Evolutionary conservation across 2,329 filamentous ascomycete species (phyloP).

Genomic region (Trichophyton benhamiae): DNA sequence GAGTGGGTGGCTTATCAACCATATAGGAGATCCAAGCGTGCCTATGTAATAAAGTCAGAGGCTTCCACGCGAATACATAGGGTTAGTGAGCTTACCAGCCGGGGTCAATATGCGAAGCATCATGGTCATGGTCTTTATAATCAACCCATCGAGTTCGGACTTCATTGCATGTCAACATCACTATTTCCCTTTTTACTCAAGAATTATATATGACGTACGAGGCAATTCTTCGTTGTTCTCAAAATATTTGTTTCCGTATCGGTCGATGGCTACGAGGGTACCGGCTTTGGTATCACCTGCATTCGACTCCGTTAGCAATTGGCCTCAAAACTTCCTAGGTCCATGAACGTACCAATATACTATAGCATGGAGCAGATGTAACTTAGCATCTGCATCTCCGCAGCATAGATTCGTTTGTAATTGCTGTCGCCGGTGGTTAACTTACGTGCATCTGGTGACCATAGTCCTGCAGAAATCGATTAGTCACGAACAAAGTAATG

Average conservation of each 20-base stretch:
- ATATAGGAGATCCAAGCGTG: conserved; percentile 95
- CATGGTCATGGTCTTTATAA: conserved; percentile 69
- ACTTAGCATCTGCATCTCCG: not conserved
- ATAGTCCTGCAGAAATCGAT: conserved; percentile 55
- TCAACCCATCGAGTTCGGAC: conserved; percentile 96
- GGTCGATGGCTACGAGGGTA: conserved; percentile 69
- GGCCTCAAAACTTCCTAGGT: not conserved
- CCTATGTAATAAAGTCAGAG: conserved; percentile 33
- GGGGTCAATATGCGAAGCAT: conserved; percentile 64
- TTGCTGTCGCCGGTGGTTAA: conserved; percentile 3
- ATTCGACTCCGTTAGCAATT: conserved; percentile 17
- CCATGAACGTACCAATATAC: conserved; percentile 31
- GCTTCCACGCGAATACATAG: not conserved
- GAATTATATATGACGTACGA: conserved; percentile 38
- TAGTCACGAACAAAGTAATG: conserved; percentile 22
- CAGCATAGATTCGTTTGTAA: not conserved
- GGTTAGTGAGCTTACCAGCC: conserved; percentile 52
- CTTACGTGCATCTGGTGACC: conserved; percentile 82
- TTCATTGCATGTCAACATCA: conserved; percentile 26
- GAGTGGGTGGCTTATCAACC: conserved; percentile 71
- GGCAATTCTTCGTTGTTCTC: conserved; percentile 93
- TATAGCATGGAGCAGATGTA: conserved; percentile 13
- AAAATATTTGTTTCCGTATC: conserved; percentile 93
- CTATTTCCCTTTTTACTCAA: not conserved
- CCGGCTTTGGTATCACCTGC: conserved; percentile 94